A percentile compares a stretch with the other conserved stretches of the same genome.
phyloP scores from a whole-genome alignment of 371 early-diverging fungal genomes.

The Batrachochytrium dendrobatidis region DNA sequence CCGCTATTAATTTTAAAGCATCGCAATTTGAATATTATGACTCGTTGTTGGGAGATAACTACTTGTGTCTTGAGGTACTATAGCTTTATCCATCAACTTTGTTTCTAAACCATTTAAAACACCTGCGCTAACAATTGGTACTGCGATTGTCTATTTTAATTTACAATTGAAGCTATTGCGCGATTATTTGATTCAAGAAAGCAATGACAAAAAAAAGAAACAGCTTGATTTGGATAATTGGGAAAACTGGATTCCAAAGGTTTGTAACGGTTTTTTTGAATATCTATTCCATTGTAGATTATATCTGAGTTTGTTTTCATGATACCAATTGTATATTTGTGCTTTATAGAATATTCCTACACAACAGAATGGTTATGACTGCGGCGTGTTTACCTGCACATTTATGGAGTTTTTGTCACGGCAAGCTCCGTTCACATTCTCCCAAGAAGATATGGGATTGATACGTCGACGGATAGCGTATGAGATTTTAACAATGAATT shows the following conservation, averaged over 20 bases:
- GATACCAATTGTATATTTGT: not conserved
- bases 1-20: conserved; percentile 63
- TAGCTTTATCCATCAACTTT: not conserved
- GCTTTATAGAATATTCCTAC: conserved; percentile 58
- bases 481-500: conserved; percentile 56
- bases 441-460: conserved; percentile 63
- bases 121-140: not conserved
- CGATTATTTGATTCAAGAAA: conserved; percentile 64
- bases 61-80: conserved; percentile 37
- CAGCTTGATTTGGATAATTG: conserved; percentile 60
- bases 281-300: not conserved
- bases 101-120: not conserved
- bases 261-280: conserved; percentile 5
- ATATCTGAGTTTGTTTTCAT: not conserved
- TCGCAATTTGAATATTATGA: conserved; percentile 79
- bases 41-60: conserved; percentile 63
- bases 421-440: conserved; percentile 56
- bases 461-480: conserved; percentile 66
- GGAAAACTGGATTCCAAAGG: conserved; percentile 57
- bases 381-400: conserved; percentile 93
- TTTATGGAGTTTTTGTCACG: conserved; percentile 74
- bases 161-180: conserved; percentile 36
- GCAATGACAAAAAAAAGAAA: conserved; percentile 59
- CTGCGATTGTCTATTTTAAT: not conserved
- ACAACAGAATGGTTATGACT: conserved; percentile 89